Evolutionary conservation across 164 flowering plant genomes (phyloP), one percentile per base, ranked within the genome.

Genomic region (Vitis labrusca): DNA sequence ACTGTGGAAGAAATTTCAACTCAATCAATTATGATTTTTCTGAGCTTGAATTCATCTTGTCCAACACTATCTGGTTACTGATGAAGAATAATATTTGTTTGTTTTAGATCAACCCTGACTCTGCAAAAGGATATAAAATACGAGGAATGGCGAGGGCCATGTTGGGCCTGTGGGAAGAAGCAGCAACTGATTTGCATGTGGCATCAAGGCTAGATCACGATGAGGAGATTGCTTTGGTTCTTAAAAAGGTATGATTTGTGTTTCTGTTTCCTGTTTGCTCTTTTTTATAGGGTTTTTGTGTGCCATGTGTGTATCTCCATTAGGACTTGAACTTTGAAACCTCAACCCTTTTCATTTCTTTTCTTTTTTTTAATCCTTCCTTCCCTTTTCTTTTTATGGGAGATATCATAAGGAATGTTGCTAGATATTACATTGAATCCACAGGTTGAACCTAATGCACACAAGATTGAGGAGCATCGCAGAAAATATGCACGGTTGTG

Each of bases 391-490:
- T 16, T 23, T 55, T 2, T 14, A 37, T 37, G 9, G 16, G 5
- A 51, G 51, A 47, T 17, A 8, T 11, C 55, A 54, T 56, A 52
- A 16, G 12, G 15, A n/a, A 13, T 19, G 11, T 10, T 50, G 16
- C 27, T 63, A 17, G 13, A 64, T 23, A 9, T 44, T 9, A 49
- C 14, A 19, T 49, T 70, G 52, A 29, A 14, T 59, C 11, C 15
- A 17, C 63, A 83, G 84, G 86, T 83, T 69, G 84, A 83, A 68
- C 82, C 82, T n/a, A 83, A 83, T 71, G 81, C 73, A 3, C 77
- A 64, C 14, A 81, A 66, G 69, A 74, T 81, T 52, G 78, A 73
- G 57, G 82, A 78, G 66, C 86, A 83, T 50, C 73, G 75, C 12
- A 76, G 77, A 70, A 80, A 79, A 65, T 83, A 81, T 77, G 80